Evolutionary conservation across 2,329 filamentous ascomycete species (phyloP).

Genomic region (Arthrobotrys pseudoclavata): DNA sequence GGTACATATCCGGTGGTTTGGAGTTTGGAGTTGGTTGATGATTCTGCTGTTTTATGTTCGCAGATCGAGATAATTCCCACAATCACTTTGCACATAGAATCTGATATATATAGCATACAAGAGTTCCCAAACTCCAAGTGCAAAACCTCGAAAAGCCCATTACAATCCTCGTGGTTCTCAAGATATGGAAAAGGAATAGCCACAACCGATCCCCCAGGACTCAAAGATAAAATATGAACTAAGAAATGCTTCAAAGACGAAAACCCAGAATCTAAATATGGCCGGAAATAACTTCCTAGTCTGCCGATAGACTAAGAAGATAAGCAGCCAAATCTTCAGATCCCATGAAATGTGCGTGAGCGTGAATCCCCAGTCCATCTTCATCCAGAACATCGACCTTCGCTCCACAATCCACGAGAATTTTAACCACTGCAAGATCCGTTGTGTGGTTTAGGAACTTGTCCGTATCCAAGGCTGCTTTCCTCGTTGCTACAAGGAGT

Average conservation of each 20-base stretch:
- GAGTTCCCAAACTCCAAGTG: neutral
- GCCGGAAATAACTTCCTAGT: neutral
- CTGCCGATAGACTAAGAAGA: slow-evolving; percentile 38
- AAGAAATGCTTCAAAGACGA: too few species aligned
- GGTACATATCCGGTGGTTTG: neutral
- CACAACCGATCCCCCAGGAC: too few species aligned
- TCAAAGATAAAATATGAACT: too few species aligned
- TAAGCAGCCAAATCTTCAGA: slow-evolving; percentile 51
- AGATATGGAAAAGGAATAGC: neutral
- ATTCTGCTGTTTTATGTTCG: neutral
- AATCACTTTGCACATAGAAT: slow-evolving; percentile 1
- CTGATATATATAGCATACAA: neutral
- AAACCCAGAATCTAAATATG: too few species aligned
- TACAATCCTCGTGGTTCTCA: neutral
- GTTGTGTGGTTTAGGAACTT: slow-evolving; percentile 50
- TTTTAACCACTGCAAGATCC: slow-evolving; percentile 37
- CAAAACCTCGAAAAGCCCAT: neutral
- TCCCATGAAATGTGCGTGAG: slow-evolving; percentile 56
- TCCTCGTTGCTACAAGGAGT: slow-evolving; percentile 48
- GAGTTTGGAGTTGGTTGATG: neutral
- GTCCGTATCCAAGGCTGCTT: slow-evolving; percentile 57
- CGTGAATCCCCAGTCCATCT: slow-evolving; percentile 50
- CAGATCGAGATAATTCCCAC: neutral
- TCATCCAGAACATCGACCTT: slow-evolving; percentile 43
- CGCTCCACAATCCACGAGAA: slow-evolving; percentile 34